Percentiles rank a stretch among this genome's conserved stretches.
phyloP scores from a whole-genome alignment of 148 eudicot species.

The Amaranthus palmeri region DNA sequence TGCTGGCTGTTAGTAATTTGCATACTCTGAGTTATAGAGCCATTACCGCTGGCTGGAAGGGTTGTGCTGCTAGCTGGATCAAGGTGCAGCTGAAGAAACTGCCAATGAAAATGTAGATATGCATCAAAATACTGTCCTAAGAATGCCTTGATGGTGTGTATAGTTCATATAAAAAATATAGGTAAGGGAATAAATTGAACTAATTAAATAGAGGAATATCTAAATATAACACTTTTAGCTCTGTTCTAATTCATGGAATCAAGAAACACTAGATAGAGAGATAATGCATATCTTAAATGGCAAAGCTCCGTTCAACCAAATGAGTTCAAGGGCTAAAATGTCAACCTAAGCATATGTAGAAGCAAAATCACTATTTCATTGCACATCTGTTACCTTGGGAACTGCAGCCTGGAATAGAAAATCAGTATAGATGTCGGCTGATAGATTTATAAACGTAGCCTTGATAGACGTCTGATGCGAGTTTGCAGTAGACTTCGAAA shows the following conservation, averaged over 20 bases:
- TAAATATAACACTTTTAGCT: neutral
- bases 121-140: conserved; percentile 9
- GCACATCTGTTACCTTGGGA: conserved; percentile 63
- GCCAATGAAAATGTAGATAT: conserved; percentile 24
- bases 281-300: neutral
- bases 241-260: neutral
- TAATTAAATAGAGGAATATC: neutral
- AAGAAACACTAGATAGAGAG: neutral
- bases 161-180: neutral
- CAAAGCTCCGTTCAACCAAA: neutral
- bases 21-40: conserved; percentile 67
- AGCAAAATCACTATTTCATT: neutral
- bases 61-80: conserved; percentile 85
- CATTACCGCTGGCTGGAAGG: conserved; percentile 65
- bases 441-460: conserved; percentile 67
- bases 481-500: conserved; percentile 65
- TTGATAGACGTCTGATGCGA: conserved; percentile 62
- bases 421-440: conserved; percentile 53
- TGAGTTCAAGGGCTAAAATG: conserved; percentile 4
- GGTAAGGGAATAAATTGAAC: neutral
- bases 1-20: conserved; percentile 85
- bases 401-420: conserved; percentile 97
- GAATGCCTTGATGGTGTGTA: neutral
- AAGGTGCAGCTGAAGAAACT: conserved; percentile 93
- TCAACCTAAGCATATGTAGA: conserved; percentile 4